Base-by-base conservation (phyloP, 2,329 filamentous ascomycete species). In the Colletotrichum kahawae region DNA sequence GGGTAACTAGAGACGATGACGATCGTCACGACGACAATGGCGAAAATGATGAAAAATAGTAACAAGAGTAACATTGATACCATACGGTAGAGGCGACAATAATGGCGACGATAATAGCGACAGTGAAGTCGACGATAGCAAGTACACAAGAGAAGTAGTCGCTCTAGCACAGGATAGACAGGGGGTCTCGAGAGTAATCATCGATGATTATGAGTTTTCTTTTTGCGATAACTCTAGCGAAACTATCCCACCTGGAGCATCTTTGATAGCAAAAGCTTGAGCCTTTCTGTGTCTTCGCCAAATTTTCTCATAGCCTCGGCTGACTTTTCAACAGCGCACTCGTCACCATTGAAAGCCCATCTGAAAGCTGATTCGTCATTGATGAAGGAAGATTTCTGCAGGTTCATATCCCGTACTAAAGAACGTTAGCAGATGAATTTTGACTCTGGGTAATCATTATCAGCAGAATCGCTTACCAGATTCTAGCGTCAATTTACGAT, bases 281-380 rank as follows among this genome's bases (percentile, higher is more conserved):
- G 89, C 43, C 63, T 92, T 94, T 93, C 88, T 65, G 93, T 93
- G 83, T 95, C 93, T 78, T 93, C 93, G 68, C 93, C 93, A 82
- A 95, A 95, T 85, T 94, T 94, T 85, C 92, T 93, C 87, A 95
- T 95, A 86, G 93, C 93, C 85, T 95, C 93, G 76, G 92, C 91
- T 80, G 95, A 89, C 90, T 95, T 95, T 90, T 95, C 93, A 75
- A 94, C 92, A 59, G 92, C 93, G 93, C 95, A 95, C 79, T 92
- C 90, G 81, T 95, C 92, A 88, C 95, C 93, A 87, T 95, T 95
- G 90, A 95, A 94, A 83, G 92, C 91, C 87, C 94, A 95, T 82
- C 93, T 92, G 93, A 95, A 95, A 27, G 85, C 82, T 65, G 92
- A 82, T 88, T 95, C 93, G 84, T 94, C 87, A 81, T 92, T 88